Base-by-base conservation (phyloP, 768 basidiomycete genomes). In the Termitomyces eurrhizus region DNA sequence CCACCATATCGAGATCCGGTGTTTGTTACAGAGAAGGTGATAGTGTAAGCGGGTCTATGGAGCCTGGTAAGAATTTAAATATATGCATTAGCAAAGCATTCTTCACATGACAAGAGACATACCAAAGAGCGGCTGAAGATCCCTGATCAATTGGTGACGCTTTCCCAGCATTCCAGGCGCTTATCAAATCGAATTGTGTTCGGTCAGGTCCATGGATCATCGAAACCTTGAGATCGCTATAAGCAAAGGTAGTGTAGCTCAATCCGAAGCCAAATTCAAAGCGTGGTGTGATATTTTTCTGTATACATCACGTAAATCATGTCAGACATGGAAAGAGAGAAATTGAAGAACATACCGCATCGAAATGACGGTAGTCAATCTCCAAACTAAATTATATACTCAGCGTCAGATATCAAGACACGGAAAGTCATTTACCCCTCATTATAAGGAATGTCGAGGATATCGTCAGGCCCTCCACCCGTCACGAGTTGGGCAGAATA, bases 231-330 rank as follows among this genome's bases (percentile, higher is more conserved):
- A 95, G 74, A 36, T 80, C 74, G 46, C 79, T 83, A 70, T 93
- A 95, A 36, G 81, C 72, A 71, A 95, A 98, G 2, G 74, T 81
- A 42, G 95, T 89, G 76, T 97, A 98, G 58, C 87, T 90, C 68
- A 95, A 71, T 0, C 95, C 95, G 69, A 87, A 95, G 5, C 95
- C 95, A 70, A 98, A 98, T 68, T 92, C 91, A 67, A 85, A 93
- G 41, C 90, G 89, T 4, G 92, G 92, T 0, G 79, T 79, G 63
- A 93, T 91, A 62, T 87, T 82, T 72, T 83, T 75, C 83, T 88
- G 37, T 35, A 57, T 2, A 29, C 2, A n/a, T n/a, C 39, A 7
- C 26, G 24, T 55, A 29, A 52, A 24, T 56, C n/a, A 35, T 72
- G 35, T 71, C 39, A 36, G 16, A 37, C 24, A 56, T 42, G 14